Evolutionary conservation across 2,329 filamentous ascomycete species (phyloP).

Genomic region (Atkinsonella texensis): DNA sequence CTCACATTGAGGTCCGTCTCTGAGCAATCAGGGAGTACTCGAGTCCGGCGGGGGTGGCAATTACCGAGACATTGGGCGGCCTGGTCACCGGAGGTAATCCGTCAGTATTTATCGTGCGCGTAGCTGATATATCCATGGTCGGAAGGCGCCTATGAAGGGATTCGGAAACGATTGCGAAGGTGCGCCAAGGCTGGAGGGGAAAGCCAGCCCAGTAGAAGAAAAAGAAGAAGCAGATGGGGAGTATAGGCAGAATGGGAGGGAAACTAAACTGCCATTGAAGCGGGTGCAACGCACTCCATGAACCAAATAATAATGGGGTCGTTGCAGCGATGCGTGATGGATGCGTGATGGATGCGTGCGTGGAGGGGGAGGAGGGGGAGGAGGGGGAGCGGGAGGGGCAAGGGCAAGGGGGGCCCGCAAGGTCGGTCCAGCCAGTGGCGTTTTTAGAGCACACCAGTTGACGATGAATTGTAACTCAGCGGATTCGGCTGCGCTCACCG

Average conservation of each 20-base stretch:
- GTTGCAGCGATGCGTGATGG: too few species aligned
- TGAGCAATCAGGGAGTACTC: neutral
- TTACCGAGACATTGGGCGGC: conserved; percentile 22
- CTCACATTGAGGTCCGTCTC: neutral
- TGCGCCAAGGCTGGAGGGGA: neutral
- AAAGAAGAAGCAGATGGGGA: neutral
- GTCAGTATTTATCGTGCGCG: conserved; percentile 12
- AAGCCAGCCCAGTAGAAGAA: neutral
- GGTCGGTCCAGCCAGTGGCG: too few species aligned
- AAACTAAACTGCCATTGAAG: neutral
- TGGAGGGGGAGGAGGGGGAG: too few species aligned
- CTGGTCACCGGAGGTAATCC: conserved; percentile 16
- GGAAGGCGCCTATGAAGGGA: neutral
- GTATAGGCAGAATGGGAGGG: conserved; percentile 5
- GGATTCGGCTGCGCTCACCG: too few species aligned
- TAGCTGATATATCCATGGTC: conserved; percentile 5
- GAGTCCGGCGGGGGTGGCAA: neutral
- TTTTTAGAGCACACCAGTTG: too few species aligned
- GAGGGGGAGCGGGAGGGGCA: too few species aligned
- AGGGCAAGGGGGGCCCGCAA: too few species aligned
- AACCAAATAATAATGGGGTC: conserved; percentile 15
- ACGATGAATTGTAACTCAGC: too few species aligned
- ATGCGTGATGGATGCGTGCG: too few species aligned
- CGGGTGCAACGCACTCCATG: conserved; percentile 23
- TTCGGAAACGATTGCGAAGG: neutral